Conservation (phyloP, 495 filamentous ascomycete species). For the Podospora comata region DNA sequence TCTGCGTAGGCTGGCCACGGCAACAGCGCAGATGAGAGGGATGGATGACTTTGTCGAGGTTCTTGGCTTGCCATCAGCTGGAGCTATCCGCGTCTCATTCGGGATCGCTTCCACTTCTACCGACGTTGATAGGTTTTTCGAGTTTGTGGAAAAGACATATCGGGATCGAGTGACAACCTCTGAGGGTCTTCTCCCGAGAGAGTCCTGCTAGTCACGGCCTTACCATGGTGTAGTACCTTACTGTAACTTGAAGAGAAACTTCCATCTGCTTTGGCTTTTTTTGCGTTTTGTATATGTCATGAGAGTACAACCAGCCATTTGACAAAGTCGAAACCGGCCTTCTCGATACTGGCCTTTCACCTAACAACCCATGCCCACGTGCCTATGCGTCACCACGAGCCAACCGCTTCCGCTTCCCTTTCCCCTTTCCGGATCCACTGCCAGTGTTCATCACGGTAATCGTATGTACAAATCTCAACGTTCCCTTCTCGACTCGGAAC, state of each 20-base stretch:
- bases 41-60: slow-evolving; percentile 25
- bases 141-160: slow-evolving; percentile 32
- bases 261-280: too few relatives aligned
- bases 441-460: slow-evolving; percentile 38
- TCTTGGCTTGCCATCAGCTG: slow-evolving; percentile 27
- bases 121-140: slow-evolving; percentile 34
- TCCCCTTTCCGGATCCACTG: slow-evolving; percentile 15
- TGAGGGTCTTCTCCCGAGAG: background rate
- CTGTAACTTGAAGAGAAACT: too few relatives aligned
- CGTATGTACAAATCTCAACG: slow-evolving; percentile 49
- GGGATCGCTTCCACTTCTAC: slow-evolving; percentile 29
- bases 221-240: too few relatives aligned
- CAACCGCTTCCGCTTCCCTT: slow-evolving; percentile 7
- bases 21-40: background rate
- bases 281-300: too few relatives aligned
- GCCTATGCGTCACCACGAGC: background rate
- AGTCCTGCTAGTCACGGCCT: background rate
- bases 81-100: slow-evolving; percentile 35
- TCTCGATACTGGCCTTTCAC: background rate
- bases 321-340: background rate
- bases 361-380: too few relatives aligned
- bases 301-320: background rate
- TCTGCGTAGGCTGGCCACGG: slow-evolving; percentile 15
- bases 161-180: slow-evolving; percentile 24
- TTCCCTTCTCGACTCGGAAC: slow-evolving; percentile 49